Evolutionary conservation across 768 basidiomycete genomes (phyloP).

Genomic region (Podaxis sp.): DNA sequence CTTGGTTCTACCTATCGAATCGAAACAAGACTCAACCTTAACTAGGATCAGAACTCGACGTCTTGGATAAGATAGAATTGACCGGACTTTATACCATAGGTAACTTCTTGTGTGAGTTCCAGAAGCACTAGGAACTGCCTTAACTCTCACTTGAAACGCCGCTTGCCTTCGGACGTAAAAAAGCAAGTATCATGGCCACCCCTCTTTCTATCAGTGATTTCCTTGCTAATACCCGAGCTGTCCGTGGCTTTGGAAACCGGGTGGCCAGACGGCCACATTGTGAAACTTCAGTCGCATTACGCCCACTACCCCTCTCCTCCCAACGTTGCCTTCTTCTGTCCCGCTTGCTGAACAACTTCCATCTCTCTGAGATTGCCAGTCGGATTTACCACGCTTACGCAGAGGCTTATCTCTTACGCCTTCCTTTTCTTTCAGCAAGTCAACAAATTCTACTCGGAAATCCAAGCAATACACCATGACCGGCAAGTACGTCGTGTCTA

Average conservation of each 20-base stretch:
- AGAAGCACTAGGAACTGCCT: conserved; percentile 9
- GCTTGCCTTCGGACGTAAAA: conserved; percentile 11
- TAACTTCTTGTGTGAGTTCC: conserved; percentile 1
- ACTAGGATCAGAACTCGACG: neutral
- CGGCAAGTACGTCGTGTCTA: neutral
- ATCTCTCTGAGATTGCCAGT: neutral
- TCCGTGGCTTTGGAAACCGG: conserved; percentile 14
- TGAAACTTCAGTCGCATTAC: conserved; percentile 6
- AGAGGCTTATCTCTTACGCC: neutral
- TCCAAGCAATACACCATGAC: neutral
- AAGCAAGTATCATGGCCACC: neutral
- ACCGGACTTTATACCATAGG: neutral
- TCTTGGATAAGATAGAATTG: neutral
- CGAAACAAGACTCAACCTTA: neutral
- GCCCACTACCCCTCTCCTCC: neutral
- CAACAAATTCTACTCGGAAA: neutral
- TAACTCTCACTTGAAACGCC: conserved; percentile 10
- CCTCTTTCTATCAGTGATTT: conserved; percentile 13
- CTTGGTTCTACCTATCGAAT: neutral
- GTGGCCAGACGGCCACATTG: neutral
- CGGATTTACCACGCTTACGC: neutral
- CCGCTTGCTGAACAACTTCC: neutral
- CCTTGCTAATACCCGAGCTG: conserved; percentile 15
- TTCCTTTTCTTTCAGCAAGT: neutral
- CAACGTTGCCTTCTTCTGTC: neutral